Evolutionary conservation across 1,139 yeast genomes (phyloP).

Genomic region (Sugiyamaella sp.): DNA sequence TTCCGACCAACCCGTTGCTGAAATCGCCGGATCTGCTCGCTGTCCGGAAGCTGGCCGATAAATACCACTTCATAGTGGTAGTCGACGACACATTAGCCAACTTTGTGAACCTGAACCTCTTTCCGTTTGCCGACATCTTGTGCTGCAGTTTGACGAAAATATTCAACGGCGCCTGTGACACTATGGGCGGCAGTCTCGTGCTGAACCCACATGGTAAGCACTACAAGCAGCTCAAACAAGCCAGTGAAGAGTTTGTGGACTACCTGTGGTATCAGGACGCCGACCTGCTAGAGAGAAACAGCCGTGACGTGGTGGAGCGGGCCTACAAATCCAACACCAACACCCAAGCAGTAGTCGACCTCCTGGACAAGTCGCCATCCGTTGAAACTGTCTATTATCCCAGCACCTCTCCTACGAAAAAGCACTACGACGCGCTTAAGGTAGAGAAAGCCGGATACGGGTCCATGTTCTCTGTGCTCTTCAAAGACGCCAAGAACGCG

Average conservation of each 20-base stretch:
- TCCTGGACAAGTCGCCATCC: constrained; percentile 44
- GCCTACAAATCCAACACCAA: constrained; percentile 68
- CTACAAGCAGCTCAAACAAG: constrained; percentile 57
- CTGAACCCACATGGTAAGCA: constrained; percentile 67
- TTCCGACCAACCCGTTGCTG: constrained; percentile 90
- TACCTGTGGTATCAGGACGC: constrained; percentile 93
- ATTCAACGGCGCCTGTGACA: constrained; percentile 95
- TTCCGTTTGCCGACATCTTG: constrained; percentile 81
- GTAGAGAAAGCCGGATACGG: constrained; percentile 85
- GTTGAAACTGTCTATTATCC: constrained; percentile 76
- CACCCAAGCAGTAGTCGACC: constrained; percentile 56
- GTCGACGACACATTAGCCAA: constrained; percentile 96
- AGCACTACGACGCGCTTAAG: constrained; percentile 70
- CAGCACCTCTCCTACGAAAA: constrained; percentile 54
- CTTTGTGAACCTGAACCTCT: constrained; percentile 77
- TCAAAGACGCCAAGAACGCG: constrained; percentile 68
- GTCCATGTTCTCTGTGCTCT: constrained; percentile 79
- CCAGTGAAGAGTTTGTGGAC: constrained; percentile 66
- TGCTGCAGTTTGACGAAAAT: constrained; percentile 89
- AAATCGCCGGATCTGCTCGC: constrained; percentile 76
- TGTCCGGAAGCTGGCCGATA: constrained; percentile 65
- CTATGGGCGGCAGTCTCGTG: constrained; percentile 92
- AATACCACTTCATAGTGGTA: constrained; percentile 73
- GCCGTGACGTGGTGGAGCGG: constrained; percentile 80
- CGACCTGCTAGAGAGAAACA: constrained; percentile 85